phyloP scores from a whole-genome alignment of 441 rosid genomes.

The Raphanus hybrid region DNA sequence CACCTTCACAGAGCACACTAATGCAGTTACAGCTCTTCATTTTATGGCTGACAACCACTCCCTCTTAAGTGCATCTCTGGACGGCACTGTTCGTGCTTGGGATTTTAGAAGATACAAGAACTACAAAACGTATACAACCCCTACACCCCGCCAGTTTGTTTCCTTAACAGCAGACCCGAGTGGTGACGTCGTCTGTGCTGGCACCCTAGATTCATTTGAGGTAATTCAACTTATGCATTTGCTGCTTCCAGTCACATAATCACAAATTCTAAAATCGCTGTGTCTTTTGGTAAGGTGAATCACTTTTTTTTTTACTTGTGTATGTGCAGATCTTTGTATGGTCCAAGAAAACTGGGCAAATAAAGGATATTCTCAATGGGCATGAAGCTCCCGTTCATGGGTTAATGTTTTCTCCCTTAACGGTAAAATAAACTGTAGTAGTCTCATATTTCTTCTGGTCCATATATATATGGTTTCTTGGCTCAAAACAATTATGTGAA shows the following conservation, averaged over 20 bases:
- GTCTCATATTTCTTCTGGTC: slow-evolving; percentile 1
- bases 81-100: slow-evolving; percentile 99
- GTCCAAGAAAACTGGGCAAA: slow-evolving; percentile 98
- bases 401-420: slow-evolving; percentile 83
- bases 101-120: slow-evolving; percentile 91
- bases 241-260: too few relatives aligned
- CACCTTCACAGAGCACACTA: slow-evolving; percentile 96
- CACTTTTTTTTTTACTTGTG: slow-evolving; percentile 13
- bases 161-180: slow-evolving; percentile 93
- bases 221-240: slow-evolving; percentile 45
- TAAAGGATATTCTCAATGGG: slow-evolving; percentile 90
- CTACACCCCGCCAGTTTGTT: slow-evolving; percentile 93
- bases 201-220: slow-evolving; percentile 97
- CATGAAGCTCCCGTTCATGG: slow-evolving; percentile 99
- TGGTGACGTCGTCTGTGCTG: slow-evolving; percentile 98
- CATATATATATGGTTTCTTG: not conserved
- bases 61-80: slow-evolving; percentile 92
- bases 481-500: slow-evolving; percentile 2
- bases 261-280: not conserved
- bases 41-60: slow-evolving; percentile 92
- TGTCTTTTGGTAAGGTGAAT: slow-evolving; percentile 11
- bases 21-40: slow-evolving; percentile 93
- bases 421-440: slow-evolving; percentile 52
- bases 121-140: slow-evolving; percentile 94
- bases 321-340: slow-evolving; percentile 84